Base-by-base conservation (phyloP, 768 basidiomycete genomes). In the Leccinellum rugosiceps region DNA sequence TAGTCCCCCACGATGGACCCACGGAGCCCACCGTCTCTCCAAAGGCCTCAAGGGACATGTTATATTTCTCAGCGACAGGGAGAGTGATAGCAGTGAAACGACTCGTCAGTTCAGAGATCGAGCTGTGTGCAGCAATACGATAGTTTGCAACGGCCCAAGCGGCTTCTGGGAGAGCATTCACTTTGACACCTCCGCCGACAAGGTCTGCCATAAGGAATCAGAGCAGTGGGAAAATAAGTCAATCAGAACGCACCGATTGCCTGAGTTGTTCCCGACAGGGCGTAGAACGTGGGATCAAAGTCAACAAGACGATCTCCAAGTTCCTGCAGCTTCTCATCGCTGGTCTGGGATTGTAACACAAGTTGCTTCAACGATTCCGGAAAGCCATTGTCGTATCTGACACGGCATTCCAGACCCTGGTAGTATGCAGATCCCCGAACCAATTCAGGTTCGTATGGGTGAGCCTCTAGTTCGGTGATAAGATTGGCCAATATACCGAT, bases 401-500 rank as follows among this genome's bases (percentile, higher is more conserved):
- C 76, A 5, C 74, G 65, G 59, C 80, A 82, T 52, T 72, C 70
- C n/a, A 81, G 67, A 55, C 63, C 58, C 25, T 69, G 63, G 55
- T 74, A 75, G 31, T 65, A 65, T 7, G 68, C 52, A 38, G 57
- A 50, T 50, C 57, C 61, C 3, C 66, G 63, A 38, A 68, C 38
- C 32, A 81, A 62, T 45, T 61, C 54, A 6, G 76, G 70, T 41
- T 64, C 45, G 52, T 65, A 71, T 1, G 82, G 80, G 67, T 81
- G 64, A 4, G 71, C 69, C 68, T 85, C 84, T 46, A 80, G 65
- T 30, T 76, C 73, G 1, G 75, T 74, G 47, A 85, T 68, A 17
- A 83, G 61, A 6, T 71, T 57, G 3, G 83, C 72, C 52, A 84
- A 76, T 59, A 83, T 77, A 34, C 83, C 83, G 58, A 86, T 82